Conservation (phyloP, 2,329 filamentous ascomycete genomes). For the Daldinia sp. region DNA sequence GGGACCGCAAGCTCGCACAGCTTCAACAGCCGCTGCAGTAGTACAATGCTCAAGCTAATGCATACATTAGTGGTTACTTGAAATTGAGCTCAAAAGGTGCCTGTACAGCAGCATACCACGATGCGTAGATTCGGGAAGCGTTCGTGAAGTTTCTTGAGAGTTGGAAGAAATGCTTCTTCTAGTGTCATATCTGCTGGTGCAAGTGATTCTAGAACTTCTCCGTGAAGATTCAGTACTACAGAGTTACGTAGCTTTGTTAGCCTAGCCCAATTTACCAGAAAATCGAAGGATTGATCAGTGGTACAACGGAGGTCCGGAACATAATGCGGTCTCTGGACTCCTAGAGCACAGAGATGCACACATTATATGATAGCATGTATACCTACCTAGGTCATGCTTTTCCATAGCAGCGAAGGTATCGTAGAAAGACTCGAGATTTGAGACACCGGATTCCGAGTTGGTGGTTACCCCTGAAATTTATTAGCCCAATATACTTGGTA, state of each 20-base stretch:
- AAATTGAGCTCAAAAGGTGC: slow-evolving; percentile 2
- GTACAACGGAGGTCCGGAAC: not conserved
- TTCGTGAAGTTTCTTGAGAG: slow-evolving; percentile 74
- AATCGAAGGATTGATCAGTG: not conserved
- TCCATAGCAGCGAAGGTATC: slow-evolving; percentile 92
- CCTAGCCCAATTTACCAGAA: not conserved
- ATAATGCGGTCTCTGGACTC: not conserved
- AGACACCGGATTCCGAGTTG: slow-evolving; percentile 73
- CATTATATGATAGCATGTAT: not conserved
- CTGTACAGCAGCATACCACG: slow-evolving; percentile 47
- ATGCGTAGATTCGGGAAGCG: slow-evolving; percentile 77
- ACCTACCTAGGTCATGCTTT: slow-evolving; percentile 60
- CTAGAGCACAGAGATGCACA: not conserved
- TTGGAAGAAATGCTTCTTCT: slow-evolving; percentile 76
- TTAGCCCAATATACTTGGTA: slow-evolving; percentile 40
- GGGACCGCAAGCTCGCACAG: slow-evolving; percentile 78
- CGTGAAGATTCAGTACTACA: slow-evolving; percentile 86
- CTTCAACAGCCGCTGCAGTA: slow-evolving; percentile 79
- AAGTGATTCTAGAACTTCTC: slow-evolving; percentile 70
- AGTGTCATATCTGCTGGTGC: slow-evolving; percentile 58
- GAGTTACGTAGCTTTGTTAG: slow-evolving; percentile 11
- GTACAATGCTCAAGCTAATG: slow-evolving; percentile 81
- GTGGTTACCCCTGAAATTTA: slow-evolving; percentile 65
- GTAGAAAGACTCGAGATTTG: slow-evolving; percentile 75
- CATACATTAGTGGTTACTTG: not conserved